phyloP scores from a whole-genome alignment of 495 filamentous ascomycete genomes.

The Penicillium desertorum region DNA sequence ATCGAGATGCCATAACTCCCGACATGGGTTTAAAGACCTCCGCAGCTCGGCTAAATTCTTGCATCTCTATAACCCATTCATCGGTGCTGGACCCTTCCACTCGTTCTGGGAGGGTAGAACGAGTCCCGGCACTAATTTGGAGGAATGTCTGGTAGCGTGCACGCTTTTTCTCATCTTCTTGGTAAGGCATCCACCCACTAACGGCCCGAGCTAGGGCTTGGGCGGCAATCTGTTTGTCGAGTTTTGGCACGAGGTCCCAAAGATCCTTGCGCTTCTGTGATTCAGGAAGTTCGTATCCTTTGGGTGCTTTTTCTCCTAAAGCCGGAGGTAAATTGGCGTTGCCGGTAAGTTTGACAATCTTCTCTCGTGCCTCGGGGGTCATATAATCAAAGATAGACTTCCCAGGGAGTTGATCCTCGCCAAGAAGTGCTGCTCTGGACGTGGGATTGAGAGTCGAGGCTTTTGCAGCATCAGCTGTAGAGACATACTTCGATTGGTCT shows the following conservation, averaged over 20 bases:
- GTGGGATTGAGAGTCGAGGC: slow-evolving; percentile 74
- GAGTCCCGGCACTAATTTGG: slow-evolving; percentile 70
- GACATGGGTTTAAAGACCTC: slow-evolving; percentile 91
- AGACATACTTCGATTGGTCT: slow-evolving; percentile 53
- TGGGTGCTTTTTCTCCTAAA: slow-evolving; percentile 66
- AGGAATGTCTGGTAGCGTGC: slow-evolving; percentile 77
- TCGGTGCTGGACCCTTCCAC: slow-evolving; percentile 57
- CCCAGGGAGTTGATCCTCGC: slow-evolving; percentile 77
- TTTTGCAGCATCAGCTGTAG: slow-evolving; percentile 71
- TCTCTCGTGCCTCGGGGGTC: slow-evolving; percentile 74
- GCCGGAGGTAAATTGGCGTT: slow-evolving; percentile 75
- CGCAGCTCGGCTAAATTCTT: slow-evolving; percentile 86
- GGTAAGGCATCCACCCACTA: slow-evolving; percentile 79
- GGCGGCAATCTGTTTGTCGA: slow-evolving; percentile 71
- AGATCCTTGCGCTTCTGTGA: slow-evolving; percentile 59
- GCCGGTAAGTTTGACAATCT: slow-evolving; percentile 72
- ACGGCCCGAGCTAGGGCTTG: slow-evolving; percentile 73
- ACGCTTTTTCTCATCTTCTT: slow-evolving; percentile 75
- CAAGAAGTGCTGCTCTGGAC: slow-evolving; percentile 76
- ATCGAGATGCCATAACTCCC: slow-evolving; percentile 87
- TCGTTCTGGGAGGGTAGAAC: slow-evolving; percentile 58
- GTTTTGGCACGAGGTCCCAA: slow-evolving; percentile 64
- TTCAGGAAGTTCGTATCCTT: slow-evolving; percentile 59
- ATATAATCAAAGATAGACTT: slow-evolving; percentile 97
- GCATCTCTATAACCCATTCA: slow-evolving; percentile 76